Evolutionary conservation across 805 yeast genomes (phyloP), one percentile per base, ranked within the genome.

Genomic region (Zygoascus tannicola): DNA sequence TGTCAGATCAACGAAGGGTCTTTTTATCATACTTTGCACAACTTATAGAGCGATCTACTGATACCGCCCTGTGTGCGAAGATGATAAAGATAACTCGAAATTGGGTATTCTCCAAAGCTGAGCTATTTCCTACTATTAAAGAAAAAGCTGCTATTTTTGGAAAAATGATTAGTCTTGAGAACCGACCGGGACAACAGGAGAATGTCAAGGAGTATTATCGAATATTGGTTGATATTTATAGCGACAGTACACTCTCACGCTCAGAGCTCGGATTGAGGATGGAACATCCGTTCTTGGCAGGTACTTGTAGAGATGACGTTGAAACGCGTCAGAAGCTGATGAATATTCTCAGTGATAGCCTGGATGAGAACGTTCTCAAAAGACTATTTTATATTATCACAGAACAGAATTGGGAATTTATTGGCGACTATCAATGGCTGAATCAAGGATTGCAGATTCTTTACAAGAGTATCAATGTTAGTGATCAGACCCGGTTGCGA

Each of bases 221-320:
- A 53, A 84, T 92, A 22, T 81, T 94, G 50, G 78, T 88, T 23
- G 94, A 84, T 52, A 80, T 92, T 20, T 94, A 90, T 61, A 85
- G 82, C 50, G 87, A 85, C 51, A 80, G 81, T 35, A 67, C 80
- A 0, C 71, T 87, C 54, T 76, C 83, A 20, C 76, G 86, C 51
- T 80, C 95, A 1, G 99, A 92, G 57, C 72, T 92, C 22, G 86
- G 97, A 0, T 90, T 87, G 14, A 71, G 98, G 44, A 80, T 92
- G 85, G 99, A 92, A 59, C 97, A 88, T 60, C 94, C 97, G 22
- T 92, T 92, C 62, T 67, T 92, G 54, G 90, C 86, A 7, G 99
- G 98, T 30, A 92, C 98, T 0, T 74, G 94, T 28, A 72, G 85
- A 2, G 77, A 82, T 0, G 90, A 87, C 56, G 81, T 80, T 2